Evolutionary conservation across 2,329 filamentous ascomycete genomes (phyloP).

Genomic region (Aspergillus terreus): DNA sequence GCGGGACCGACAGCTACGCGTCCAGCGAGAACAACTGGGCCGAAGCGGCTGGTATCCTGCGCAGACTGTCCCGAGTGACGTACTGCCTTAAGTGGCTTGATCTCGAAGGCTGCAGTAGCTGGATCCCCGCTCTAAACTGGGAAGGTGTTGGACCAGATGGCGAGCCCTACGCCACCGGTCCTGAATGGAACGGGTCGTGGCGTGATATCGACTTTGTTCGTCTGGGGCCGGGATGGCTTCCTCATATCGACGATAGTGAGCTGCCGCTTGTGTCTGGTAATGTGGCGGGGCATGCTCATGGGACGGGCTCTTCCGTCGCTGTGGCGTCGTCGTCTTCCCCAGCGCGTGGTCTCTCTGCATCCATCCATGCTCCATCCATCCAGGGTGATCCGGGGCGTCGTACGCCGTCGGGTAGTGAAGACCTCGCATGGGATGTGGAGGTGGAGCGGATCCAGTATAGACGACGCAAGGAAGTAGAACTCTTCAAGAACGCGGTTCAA

Average conservation of each 20-base stretch:
- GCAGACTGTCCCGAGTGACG: slow-evolving; percentile 52
- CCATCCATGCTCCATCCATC: slow-evolving; percentile 17
- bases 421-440: slow-evolving; percentile 30
- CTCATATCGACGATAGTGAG: slow-evolving; percentile 18
- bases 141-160: slow-evolving; percentile 27
- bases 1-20: slow-evolving; percentile 53
- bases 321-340: neutral
- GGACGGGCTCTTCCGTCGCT: neutral
- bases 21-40: slow-evolving; percentile 52
- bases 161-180: slow-evolving; percentile 26
- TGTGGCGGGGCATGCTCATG: neutral
- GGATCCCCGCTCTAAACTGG: slow-evolving; percentile 53
- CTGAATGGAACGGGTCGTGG: slow-evolving; percentile 47
- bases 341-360: slow-evolving; percentile 16
- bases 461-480: slow-evolving; percentile 28
- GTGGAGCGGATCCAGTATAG: slow-evolving; percentile 29
- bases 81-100: slow-evolving; percentile 61
- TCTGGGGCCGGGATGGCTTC: slow-evolving; percentile 41
- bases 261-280: neutral
- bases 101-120: slow-evolving; percentile 56
- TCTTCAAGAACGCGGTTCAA: slow-evolving; percentile 24
- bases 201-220: slow-evolving; percentile 41
- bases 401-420: neutral
- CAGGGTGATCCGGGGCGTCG: neutral
- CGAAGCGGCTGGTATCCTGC: slow-evolving; percentile 55